Base-by-base conservation (phyloP, 2,329 filamentous ascomycete species). In the Verticillium isaacii region DNA sequence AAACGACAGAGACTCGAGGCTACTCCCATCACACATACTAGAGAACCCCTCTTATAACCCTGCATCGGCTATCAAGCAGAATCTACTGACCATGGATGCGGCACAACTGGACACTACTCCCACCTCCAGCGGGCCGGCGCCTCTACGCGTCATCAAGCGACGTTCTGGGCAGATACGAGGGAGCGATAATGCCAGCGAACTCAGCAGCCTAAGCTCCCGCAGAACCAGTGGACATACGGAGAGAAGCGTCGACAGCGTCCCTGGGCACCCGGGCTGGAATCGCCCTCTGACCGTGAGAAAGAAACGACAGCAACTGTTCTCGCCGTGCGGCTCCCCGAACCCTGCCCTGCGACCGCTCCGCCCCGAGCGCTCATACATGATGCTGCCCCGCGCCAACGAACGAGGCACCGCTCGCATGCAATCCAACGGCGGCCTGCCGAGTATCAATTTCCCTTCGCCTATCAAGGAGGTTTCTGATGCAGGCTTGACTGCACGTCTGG, bases 71-170 rank as follows among this genome's bases (percentile, higher is more conserved):
- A 52, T 52, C 45, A 19, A 23, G n/a, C 45, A 52, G n/a, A n/a
- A 52, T 12, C 11, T 52, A 52, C n/a, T n/a, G 19, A 25, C 8
- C 19, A 52, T 52, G 45, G 45, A 52, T 19, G n/a, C 9, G 8
- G 3, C 2, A 12, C 17, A 52, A 12, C 19, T 52, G 8, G 45
- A 52, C 14, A 23, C 45, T 11, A 52, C 45, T 23, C 19, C 45
- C 45, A 52, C n/a, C 19, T 23, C 45, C 2, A 11, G 23, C 19
- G 54, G 69, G 61, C 78, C 82, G 19, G 75, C 75, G 36, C 84
- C 84, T 12, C 69, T 85, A 37, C 78, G 80, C 50, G 82, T 86
- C 67, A 69, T 79, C 67, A 86, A 84, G 68, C 72, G 73, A 11
- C 54, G 23, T 29, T 37, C 52, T 2, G 25, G n/a, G 12, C 61